Evolutionary conservation across 345 rosid species (phyloP).

Genomic region (Fremontodendron californicum): DNA sequence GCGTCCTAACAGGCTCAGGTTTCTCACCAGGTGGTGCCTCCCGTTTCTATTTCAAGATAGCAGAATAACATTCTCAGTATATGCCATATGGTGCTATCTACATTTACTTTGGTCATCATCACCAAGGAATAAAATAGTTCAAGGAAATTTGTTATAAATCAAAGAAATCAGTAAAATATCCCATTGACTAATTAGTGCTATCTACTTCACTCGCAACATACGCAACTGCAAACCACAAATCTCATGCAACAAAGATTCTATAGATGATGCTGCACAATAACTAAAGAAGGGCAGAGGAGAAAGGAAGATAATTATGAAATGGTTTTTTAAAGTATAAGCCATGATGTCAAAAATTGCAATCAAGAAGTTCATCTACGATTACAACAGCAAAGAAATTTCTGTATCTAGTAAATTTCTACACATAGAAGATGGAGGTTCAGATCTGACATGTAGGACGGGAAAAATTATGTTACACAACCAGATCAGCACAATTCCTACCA

Average conservation of each 20-base stretch:
- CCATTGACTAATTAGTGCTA: background rate
- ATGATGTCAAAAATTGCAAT: background rate
- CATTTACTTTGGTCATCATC: background rate
- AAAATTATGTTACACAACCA: background rate
- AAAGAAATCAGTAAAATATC: background rate
- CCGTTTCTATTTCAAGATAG: constrained; percentile 39
- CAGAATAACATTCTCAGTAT: background rate
- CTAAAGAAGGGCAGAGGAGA: background rate
- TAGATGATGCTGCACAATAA: background rate
- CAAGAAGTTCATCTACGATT: background rate
- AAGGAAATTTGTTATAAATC: background rate
- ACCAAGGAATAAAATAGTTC: background rate
- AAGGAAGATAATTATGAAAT: background rate
- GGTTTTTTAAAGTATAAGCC: background rate
- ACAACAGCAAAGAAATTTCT: background rate
- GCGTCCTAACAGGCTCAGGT: constrained; percentile 64
- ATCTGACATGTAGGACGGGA: background rate
- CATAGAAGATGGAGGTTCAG: background rate
- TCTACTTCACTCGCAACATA: background rate
- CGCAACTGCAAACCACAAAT: background rate
- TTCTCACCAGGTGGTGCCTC: constrained; percentile 67
- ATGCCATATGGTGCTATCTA: background rate
- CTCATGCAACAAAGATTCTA: background rate
- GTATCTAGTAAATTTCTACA: background rate
- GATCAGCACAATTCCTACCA: background rate